These are phyloP conservation scores for Dianthus caryophyllus DNA, from an alignment of 148 eudicot species.

Conservation along the genomic window DNA sequence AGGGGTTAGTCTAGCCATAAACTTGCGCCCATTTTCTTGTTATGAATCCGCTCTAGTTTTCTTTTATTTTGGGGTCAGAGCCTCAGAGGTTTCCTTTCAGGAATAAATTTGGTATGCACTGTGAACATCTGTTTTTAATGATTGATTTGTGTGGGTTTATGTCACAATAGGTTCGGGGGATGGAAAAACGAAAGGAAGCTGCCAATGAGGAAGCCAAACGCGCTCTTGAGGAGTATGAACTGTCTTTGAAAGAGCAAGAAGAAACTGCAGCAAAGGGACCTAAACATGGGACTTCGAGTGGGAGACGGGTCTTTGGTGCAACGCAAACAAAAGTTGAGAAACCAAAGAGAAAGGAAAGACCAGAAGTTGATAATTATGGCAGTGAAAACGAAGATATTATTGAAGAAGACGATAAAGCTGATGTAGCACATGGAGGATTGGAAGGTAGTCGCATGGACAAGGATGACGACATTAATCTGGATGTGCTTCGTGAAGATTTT, in stretches of 20 bases:
- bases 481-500: conserved; percentile 66
- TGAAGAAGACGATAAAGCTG: conserved; percentile 42
- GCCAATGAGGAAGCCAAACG: conserved; percentile 78
- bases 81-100: too few species aligned
- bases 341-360: conserved; percentile 31
- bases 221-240: conserved; percentile 76
- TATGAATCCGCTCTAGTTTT: neutral
- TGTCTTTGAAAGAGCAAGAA: conserved; percentile 44
- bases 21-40: neutral
- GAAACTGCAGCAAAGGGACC: conserved; percentile 26
- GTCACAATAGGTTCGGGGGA: conserved; percentile 65
- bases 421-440: conserved; percentile 14
- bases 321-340: conserved; percentile 36
- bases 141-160: conserved; percentile 8
- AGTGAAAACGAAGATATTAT: conserved; percentile 72
- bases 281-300: conserved; percentile 40
- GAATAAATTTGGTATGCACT: too few species aligned
- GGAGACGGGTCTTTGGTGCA: conserved; percentile 82
- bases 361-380: conserved; percentile 51
- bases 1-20: neutral
- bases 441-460: conserved; percentile 28
- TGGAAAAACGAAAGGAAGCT: conserved; percentile 68
- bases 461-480: conserved; percentile 53
- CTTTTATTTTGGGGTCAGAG: neutral
- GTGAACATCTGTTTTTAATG: neutral